Percentiles rank a stretch among this genome's conserved stretches.
phyloP scores from a whole-genome alignment of 2,329 filamentous ascomycete genomes.

The Geosmithia flava region DNA sequence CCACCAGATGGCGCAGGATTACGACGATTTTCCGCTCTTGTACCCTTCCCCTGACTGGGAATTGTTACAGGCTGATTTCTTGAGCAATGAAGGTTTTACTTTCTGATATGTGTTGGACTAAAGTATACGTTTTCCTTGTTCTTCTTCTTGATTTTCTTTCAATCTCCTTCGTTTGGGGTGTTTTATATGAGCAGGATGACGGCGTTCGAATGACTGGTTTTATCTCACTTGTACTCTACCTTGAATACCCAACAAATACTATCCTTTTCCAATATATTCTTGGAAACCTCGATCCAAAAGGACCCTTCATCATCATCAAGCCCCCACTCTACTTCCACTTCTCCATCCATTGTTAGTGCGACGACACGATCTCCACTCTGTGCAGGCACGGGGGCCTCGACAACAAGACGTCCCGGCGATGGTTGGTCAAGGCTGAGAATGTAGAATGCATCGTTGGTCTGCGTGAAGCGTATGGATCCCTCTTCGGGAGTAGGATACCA shows the following conservation, averaged over 20 bases:
- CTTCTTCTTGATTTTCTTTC: neutral
- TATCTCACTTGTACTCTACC: slow-evolving; percentile 7
- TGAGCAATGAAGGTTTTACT: neutral
- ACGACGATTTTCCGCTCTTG: neutral
- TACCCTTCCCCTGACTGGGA: neutral
- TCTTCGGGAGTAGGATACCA: slow-evolving; percentile 35
- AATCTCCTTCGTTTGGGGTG: too few species aligned
- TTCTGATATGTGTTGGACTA: neutral
- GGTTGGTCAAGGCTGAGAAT: slow-evolving; percentile 28
- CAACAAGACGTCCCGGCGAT: slow-evolving; percentile 20
- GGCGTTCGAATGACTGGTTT: neutral
- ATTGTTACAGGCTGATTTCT: neutral
- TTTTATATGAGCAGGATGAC: too few species aligned
- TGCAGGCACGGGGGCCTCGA: slow-evolving; percentile 31
- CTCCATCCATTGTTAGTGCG: slow-evolving; percentile 20
- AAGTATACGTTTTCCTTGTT: neutral
- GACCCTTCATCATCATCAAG: slow-evolving; percentile 5
- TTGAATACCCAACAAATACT: slow-evolving; percentile 23
- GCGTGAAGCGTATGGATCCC: slow-evolving; percentile 35
- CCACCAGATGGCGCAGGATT: neutral
- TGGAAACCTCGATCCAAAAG: slow-evolving; percentile 17
- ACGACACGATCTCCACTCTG: slow-evolving; percentile 31
- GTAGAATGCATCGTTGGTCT: slow-evolving; percentile 39
- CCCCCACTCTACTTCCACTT: slow-evolving; percentile 7
- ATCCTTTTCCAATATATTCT: slow-evolving; percentile 19